phyloP scores from a whole-genome alignment of 2,329 filamentous ascomycete species.

The Ilyonectria robusta region DNA sequence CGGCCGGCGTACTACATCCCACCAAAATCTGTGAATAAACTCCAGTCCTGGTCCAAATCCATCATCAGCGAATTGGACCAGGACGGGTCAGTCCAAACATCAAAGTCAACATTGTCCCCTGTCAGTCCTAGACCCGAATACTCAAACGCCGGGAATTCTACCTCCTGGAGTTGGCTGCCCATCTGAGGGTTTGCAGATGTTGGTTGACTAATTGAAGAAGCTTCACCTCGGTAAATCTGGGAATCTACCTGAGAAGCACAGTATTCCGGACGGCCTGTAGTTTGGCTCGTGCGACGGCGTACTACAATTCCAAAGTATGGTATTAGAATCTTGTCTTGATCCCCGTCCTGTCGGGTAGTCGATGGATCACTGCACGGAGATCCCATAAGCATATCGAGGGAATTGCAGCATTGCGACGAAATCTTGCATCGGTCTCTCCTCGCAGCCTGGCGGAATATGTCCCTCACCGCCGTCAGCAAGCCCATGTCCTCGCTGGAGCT shows the following conservation, averaged over 20 bases:
- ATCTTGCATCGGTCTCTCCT: slow-evolving; percentile 17
- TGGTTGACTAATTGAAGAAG: background rate
- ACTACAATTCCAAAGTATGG: slow-evolving; percentile 22
- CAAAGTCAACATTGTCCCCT: background rate
- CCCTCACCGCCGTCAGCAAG: background rate
- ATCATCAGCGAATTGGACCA: slow-evolving; percentile 3
- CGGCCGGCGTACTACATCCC: background rate
- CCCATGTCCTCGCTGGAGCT: background rate
- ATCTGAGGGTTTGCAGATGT: background rate
- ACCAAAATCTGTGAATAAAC: background rate
- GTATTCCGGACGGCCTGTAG: too few species aligned
- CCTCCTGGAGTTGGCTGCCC: background rate
- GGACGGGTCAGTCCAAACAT: background rate
- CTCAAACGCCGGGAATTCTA: slow-evolving; percentile 5
- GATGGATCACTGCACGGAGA: background rate
- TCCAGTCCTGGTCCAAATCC: slow-evolving; percentile 28
- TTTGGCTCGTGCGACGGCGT: background rate
- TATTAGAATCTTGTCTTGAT: slow-evolving; percentile 13
- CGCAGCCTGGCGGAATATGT: background rate
- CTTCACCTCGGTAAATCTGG: background rate
- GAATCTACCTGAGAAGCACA: background rate
- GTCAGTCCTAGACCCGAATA: background rate
- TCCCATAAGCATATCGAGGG: slow-evolving; percentile 12
- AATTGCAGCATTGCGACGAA: slow-evolving; percentile 9
- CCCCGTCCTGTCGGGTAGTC: too few species aligned